These are phyloP conservation scores for Thelonectria rubi DNA, from an alignment of 2,329 filamentous ascomycete genomes.

Conservation along the genomic window DNA sequence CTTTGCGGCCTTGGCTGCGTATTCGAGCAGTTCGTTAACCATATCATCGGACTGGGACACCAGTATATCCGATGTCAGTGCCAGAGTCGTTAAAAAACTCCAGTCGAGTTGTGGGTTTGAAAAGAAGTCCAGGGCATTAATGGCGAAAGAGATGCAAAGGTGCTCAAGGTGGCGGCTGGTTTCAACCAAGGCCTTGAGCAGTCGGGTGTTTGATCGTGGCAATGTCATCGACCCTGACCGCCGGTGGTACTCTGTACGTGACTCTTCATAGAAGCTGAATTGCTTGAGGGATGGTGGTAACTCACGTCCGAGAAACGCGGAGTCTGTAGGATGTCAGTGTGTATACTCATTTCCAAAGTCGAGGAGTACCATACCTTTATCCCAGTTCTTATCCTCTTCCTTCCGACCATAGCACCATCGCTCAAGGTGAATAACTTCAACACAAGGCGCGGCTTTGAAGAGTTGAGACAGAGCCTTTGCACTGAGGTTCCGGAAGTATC, in stretches of 20 bases:
- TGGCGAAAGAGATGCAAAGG: slow-evolving; percentile 23
- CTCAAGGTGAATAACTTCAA: slow-evolving; percentile 27
- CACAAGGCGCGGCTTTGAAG: not conserved
- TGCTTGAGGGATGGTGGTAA: slow-evolving; percentile 19
- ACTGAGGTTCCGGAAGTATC: slow-evolving; percentile 16
- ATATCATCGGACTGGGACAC: not conserved
- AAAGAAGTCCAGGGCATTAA: slow-evolving; percentile 12
- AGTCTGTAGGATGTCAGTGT: slow-evolving; percentile 8
- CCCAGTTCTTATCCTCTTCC: not conserved
- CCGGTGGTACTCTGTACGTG: slow-evolving; percentile 10
- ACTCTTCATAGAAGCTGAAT: slow-evolving; percentile 27
- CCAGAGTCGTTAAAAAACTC: slow-evolving; percentile 5
- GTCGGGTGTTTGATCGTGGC: slow-evolving; percentile 12
- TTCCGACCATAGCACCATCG: slow-evolving; percentile 17
- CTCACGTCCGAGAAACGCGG: slow-evolving; percentile 5
- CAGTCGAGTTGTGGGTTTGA: not conserved
- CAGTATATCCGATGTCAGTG: slow-evolving; percentile 12
- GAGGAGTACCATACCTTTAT: not conserved
- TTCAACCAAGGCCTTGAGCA: slow-evolving; percentile 12
- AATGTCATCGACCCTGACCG: slow-evolving; percentile 5
- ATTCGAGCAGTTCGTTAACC: not conserved
- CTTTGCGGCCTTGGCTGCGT: not conserved
- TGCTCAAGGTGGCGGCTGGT: slow-evolving; percentile 15
- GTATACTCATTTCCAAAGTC: not conserved
- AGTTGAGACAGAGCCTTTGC: not conserved